These are phyloP conservation scores for Coccomyxa subellipsoidea DNA, from an alignment of 163 green algal genomes.

Conservation along the genomic window DNA sequence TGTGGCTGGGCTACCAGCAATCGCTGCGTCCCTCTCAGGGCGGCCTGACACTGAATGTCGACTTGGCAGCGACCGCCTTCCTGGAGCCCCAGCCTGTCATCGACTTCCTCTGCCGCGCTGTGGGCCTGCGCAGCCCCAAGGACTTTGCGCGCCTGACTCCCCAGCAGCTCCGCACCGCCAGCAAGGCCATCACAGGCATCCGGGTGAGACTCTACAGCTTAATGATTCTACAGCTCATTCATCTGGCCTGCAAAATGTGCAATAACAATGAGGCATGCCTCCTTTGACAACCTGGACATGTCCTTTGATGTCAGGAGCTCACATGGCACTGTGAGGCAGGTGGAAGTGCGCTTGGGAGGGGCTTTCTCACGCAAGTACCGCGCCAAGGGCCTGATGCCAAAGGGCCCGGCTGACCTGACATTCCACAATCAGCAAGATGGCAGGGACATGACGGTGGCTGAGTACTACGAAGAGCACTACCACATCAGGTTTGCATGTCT, in stretches of 20 bases:
- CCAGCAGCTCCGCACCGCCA: constrained; percentile 10
- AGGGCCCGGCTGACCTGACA: constrained; percentile 26
- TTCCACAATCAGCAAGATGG: constrained; percentile 43
- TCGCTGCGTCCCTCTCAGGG: constrained; percentile 37
- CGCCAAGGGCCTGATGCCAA: constrained; percentile 28
- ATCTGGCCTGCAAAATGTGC: no score
- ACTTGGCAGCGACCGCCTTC: constrained; percentile 52
- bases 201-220: constrained; percentile 2
- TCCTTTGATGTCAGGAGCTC: background rate
- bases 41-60: constrained; percentile 55
- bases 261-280: no score
- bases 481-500: constrained; percentile 16
- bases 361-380: constrained; percentile 10
- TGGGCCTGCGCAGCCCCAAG: constrained; percentile 12
- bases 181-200: constrained; percentile 24
- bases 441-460: constrained; percentile 41
- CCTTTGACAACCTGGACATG: no score
- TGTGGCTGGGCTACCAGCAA: constrained; percentile 58
- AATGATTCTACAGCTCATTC: no score
- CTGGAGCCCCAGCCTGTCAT: constrained; percentile 25
- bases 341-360: background rate
- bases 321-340: background rate
- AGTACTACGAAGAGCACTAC: constrained; percentile 47
- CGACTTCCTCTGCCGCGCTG: constrained; percentile 10
- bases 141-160: constrained; percentile 11